phyloP scores from a whole-genome alignment of 2,329 filamentous ascomycete species.

The Colletotrichum chlorophyti region DNA sequence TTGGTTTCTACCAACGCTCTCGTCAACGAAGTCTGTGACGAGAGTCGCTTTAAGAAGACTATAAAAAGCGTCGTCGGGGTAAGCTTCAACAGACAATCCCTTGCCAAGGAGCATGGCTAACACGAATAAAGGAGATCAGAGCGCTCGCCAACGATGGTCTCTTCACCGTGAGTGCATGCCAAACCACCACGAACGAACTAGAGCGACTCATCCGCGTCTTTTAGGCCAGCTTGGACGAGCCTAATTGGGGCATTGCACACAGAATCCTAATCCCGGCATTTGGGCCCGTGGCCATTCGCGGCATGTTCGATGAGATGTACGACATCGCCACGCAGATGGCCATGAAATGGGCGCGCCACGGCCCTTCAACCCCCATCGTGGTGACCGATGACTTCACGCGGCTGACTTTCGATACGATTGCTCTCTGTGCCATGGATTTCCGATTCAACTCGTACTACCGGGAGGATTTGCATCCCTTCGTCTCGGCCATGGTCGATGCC shows the following conservation, averaged over 20 bases:
- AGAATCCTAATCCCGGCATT: constrained; percentile 72
- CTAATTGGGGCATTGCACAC: constrained; percentile 60
- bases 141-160: constrained; percentile 55
- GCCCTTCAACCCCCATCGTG: constrained; percentile 51
- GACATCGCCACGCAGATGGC: constrained; percentile 60
- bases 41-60: constrained; percentile 69
- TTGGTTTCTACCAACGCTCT: constrained; percentile 61
- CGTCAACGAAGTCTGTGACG: constrained; percentile 69
- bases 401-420: constrained; percentile 67
- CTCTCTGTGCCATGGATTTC: constrained; percentile 63
- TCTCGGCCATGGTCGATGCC: constrained; percentile 66
- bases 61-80: constrained; percentile 52
- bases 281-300: constrained; percentile 70
- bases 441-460: constrained; percentile 70
- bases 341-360: constrained; percentile 59
- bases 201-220: neutral
- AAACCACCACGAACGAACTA: neutral
- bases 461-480: constrained; percentile 41
- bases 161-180: constrained; percentile 27
- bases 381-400: constrained; percentile 67
- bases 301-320: constrained; percentile 61
- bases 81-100: neutral
- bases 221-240: constrained; percentile 26
- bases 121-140: constrained; percentile 53
- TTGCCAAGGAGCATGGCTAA: neutral